phyloP scores from a whole-genome alignment of 495 filamentous ascomycete genomes.

The Aeminium ludgeri region DNA sequence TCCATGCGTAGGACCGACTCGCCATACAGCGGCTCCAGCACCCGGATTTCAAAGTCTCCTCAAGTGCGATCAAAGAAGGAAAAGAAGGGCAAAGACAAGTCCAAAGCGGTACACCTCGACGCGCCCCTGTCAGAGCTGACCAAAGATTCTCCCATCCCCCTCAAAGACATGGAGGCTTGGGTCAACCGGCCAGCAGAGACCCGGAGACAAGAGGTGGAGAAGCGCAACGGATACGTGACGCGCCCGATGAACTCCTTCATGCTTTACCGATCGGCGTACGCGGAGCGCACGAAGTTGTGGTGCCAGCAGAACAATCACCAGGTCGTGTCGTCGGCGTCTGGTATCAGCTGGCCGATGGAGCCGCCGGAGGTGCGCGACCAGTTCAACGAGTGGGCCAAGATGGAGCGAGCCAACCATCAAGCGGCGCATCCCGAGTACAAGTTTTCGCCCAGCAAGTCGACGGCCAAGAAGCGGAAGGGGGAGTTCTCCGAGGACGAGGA shows the following conservation, averaged over 20 bases:
- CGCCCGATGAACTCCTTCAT: constrained; percentile 98
- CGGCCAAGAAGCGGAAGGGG: constrained; percentile 34
- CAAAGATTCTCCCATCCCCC: constrained; percentile 43
- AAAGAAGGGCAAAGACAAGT: constrained; percentile 34
- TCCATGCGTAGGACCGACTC: constrained; percentile 22
- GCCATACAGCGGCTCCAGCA: constrained; percentile 15
- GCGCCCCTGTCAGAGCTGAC: constrained; percentile 67
- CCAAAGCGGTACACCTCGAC: constrained; percentile 37
- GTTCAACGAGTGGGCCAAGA: constrained; percentile 63
- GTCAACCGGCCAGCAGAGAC: constrained; percentile 54
- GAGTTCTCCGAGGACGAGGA: constrained; percentile 18
- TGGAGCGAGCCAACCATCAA: constrained; percentile 75
- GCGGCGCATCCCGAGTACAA: constrained; percentile 85
- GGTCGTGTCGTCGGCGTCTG: constrained; percentile 69
- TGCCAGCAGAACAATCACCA: constrained; percentile 87
- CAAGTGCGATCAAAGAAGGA: constrained; percentile 31
- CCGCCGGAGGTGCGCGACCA: constrained; percentile 50
- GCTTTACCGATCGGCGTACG: constrained; percentile 87
- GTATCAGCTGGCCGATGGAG: constrained; percentile 74
- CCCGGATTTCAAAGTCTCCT: constrained; percentile 27
- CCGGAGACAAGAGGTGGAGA: constrained; percentile 47
- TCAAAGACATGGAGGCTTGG: constrained; percentile 68
- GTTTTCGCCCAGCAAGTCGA: constrained; percentile 70
- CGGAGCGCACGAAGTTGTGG: constrained; percentile 69
- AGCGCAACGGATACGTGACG: constrained; percentile 63